Percentiles rank a stretch among this genome's conserved stretches.
Evolutionary conservation across 2,329 filamentous ascomycete genomes (phyloP).

Genomic region (Fusarium bulbicola): DNA sequence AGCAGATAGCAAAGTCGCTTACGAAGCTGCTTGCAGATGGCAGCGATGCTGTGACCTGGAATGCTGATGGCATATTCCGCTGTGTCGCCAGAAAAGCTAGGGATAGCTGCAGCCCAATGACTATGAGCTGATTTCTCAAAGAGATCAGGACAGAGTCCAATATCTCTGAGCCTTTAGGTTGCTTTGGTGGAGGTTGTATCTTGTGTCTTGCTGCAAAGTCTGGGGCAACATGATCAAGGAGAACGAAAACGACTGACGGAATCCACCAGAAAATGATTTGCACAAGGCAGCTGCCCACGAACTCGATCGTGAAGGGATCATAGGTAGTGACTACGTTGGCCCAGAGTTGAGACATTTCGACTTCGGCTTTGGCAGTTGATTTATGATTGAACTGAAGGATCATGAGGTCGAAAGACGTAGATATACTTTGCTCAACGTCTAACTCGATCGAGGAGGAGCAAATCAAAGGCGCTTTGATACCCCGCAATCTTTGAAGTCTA

Average conservation of each 20-base stretch:
- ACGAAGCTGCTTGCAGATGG: slow-evolving; percentile 50
- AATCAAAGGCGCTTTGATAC: background rate
- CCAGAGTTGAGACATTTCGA: slow-evolving; percentile 11
- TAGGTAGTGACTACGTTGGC: background rate
- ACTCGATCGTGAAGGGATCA: slow-evolving; percentile 45
- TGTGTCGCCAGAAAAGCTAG: slow-evolving; percentile 27
- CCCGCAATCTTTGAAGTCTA: background rate
- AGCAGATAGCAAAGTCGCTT: slow-evolving; percentile 53
- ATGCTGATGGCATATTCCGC: slow-evolving; percentile 41
- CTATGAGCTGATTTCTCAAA: slow-evolving; percentile 57
- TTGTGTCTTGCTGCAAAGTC: slow-evolving; percentile 61
- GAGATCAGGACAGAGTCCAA: slow-evolving; percentile 55
- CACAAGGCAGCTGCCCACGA: slow-evolving; percentile 51
- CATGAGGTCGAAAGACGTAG: background rate
- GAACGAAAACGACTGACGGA: slow-evolving; percentile 53
- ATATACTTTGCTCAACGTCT: background rate
- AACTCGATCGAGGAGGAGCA: slow-evolving; percentile 20
- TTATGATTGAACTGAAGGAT: background rate
- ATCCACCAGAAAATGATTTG: slow-evolving; percentile 59
- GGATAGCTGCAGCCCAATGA: slow-evolving; percentile 45
- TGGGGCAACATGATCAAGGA: slow-evolving; percentile 56
- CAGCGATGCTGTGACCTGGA: slow-evolving; percentile 50
- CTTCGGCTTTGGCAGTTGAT: background rate
- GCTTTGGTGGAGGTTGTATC: slow-evolving; percentile 61
- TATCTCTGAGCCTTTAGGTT: slow-evolving; percentile 58